Conservation (phyloP, 2,329 filamentous ascomycete species). For the Ceratocystis colombiana region DNA sequence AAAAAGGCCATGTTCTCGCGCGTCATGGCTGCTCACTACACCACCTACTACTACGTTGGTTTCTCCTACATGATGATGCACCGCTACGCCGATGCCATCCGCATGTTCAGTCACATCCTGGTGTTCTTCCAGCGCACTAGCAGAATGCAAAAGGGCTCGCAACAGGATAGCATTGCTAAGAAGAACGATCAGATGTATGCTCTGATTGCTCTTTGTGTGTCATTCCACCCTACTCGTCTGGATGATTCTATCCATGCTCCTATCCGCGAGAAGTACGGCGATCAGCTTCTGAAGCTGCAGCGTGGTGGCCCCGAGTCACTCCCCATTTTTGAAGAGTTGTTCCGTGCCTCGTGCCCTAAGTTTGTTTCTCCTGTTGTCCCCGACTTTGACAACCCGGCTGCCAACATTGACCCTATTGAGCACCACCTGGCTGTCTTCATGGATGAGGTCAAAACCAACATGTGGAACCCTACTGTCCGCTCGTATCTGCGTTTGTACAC, state of each 20-base stretch:
- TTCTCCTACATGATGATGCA: slow-evolving; percentile 99
- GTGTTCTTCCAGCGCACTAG: slow-evolving; percentile 98
- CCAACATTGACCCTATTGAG: slow-evolving; percentile 94
- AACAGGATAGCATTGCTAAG: slow-evolving; percentile 98
- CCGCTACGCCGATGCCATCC: slow-evolving; percentile 96
- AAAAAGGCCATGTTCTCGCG: slow-evolving; percentile 99
- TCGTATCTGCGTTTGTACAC: slow-evolving; percentile 98
- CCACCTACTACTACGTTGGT: slow-evolving; percentile 99
- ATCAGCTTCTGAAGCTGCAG: slow-evolving; percentile 94
- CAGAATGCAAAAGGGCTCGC: slow-evolving; percentile 99
- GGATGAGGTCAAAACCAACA: slow-evolving; percentile 99
- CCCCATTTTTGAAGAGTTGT: slow-evolving; percentile 95
- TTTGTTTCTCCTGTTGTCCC: slow-evolving; percentile 97
- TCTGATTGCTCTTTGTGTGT: slow-evolving; percentile 95
- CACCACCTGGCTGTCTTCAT: slow-evolving; percentile 98
- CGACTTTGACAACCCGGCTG: slow-evolving; percentile 91
- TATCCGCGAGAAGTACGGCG: slow-evolving; percentile 96
- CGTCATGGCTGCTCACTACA: slow-evolving; percentile 99
- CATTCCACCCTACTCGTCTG: slow-evolving; percentile 91
- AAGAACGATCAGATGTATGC: slow-evolving; percentile 99
- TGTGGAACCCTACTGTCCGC: slow-evolving; percentile 95
- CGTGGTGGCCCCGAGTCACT: slow-evolving; percentile 90
- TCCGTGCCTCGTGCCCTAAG: slow-evolving; percentile 95
- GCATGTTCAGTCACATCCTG: slow-evolving; percentile 99
- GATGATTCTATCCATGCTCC: slow-evolving; percentile 99